Evolutionary conservation across 169 alveolate species (phyloP), one percentile per base, ranked within the genome.

Genomic region (Cryptosporidium andersoni): DNA sequence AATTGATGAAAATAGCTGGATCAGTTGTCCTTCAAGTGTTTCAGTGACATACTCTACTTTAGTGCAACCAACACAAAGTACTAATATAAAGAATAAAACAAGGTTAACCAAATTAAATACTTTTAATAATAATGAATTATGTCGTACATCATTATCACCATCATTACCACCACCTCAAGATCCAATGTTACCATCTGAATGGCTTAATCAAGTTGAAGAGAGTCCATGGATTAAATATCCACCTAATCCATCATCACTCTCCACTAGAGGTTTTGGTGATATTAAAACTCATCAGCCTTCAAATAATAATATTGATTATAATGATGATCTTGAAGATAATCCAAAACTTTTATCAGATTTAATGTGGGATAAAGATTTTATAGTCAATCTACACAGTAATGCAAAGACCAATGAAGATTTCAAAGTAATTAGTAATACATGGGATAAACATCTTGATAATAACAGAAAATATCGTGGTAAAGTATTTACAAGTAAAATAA

Each of bases 21-120:
- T 74, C 9, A 74, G 85, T 42, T 74, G 85, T 60, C 85, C 85
- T 40, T 74, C 85, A n/a, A 74, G 85, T 14, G 85, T 74, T 56
- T 74, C 85, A 43, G 47, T 74, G 25, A 40, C 85, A 39, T 74
- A 58, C 60, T 74, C 85, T 16, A 74, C 85, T 43, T 43, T 74
- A 43, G 60, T 68, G 49, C 85, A 68, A 5, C 74, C 55, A 43
- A 56, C 60, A 74, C 85, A 74, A 43, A 66, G 74, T 1, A 58
- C 60, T 4, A 74, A 74, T 8, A 66, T 58, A 58, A 74, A 58
- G 51, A 68, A 68, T 40, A 34, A 45, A 37, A 58, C 60, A 25
- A 74, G 55, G 43, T 25, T 25, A 25, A 25, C 25, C 25, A 25
- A 25, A 25, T 25, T 25, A 25, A 74, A 40, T 60, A 48, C 42